A percentile compares a stretch with the other conserved stretches of the same genome.
Conservation (phyloP, 2,329 filamentous ascomycete species). For the Camillea tinctor region DNA sequence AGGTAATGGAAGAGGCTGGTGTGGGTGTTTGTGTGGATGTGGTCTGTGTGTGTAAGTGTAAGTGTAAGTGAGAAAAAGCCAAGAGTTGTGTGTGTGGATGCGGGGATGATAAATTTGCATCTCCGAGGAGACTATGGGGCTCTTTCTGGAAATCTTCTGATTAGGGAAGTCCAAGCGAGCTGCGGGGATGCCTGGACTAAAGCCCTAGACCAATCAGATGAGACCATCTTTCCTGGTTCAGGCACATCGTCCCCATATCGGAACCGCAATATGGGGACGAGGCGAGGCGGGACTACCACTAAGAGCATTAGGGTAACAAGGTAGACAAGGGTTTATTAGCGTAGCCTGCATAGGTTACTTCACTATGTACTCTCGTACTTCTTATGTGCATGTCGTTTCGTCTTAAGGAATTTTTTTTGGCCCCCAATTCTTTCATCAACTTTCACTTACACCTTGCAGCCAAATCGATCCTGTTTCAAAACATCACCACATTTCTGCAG, state of each 20-base stretch:
- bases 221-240: neutral
- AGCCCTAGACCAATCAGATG: neutral
- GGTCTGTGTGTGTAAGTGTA: neutral
- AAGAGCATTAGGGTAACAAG: too few relatives aligned
- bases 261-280: neutral
- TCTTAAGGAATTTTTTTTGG: neutral
- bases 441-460: neutral
- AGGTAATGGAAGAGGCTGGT: neutral
- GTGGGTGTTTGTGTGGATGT: neutral
- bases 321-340: neutral
- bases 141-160: neutral
- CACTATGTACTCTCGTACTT: neutral
- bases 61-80: too few relatives aligned
- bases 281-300: neutral
- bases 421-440: neutral
- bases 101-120: neutral
- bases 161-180: neutral
- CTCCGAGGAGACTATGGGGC: neutral
- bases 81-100: neutral
- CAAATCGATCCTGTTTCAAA: neutral
- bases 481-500: neutral
- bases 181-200: neutral
- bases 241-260: too few relatives aligned
- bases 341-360: neutral
- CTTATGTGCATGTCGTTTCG: neutral